Percentiles rank a stretch among this genome's conserved stretches.
Evolutionary conservation across 352 stramenopile species (phyloP).

Genomic region (Phytophthora colocasiae): DNA sequence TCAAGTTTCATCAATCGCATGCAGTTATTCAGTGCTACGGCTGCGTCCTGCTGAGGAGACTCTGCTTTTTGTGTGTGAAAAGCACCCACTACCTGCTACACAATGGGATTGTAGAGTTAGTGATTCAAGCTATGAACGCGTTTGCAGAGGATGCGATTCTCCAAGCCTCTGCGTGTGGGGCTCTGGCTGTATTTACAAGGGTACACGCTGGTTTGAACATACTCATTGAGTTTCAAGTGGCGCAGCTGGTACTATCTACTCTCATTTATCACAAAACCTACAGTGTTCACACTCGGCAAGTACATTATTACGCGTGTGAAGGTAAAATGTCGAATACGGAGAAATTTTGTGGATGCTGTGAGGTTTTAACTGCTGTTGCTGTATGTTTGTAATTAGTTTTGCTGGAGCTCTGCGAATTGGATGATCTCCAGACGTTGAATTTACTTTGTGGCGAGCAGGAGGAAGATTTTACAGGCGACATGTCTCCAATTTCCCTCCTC

Average conservation of each 20-base stretch:
- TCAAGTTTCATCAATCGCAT: slow-evolving; percentile 65
- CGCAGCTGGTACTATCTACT: slow-evolving; percentile 69
- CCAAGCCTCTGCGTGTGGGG: slow-evolving; percentile 77
- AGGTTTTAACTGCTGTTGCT: slow-evolving; percentile 5
- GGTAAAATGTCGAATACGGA: slow-evolving; percentile 31
- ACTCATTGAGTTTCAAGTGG: slow-evolving; percentile 64
- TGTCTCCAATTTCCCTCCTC: slow-evolving; percentile 70
- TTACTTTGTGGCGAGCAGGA: slow-evolving; percentile 56
- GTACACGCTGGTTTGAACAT: slow-evolving; percentile 52
- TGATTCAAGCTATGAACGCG: slow-evolving; percentile 64
- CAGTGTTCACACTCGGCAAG: slow-evolving; percentile 83
- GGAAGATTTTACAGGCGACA: slow-evolving; percentile 45
- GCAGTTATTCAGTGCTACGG: slow-evolving; percentile 85
- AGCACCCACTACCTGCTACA: slow-evolving; percentile 64
- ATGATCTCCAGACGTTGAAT: slow-evolving; percentile 60
- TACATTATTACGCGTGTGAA: slow-evolving; percentile 88
- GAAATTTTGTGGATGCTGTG: not conserved
- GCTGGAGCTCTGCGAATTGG: slow-evolving; percentile 75
- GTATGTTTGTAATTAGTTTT: slow-evolving; percentile 46
- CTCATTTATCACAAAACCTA: slow-evolving; percentile 84
- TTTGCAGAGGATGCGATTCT: slow-evolving; percentile 84
- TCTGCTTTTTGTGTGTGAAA: slow-evolving; percentile 77
- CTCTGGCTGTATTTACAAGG: slow-evolving; percentile 77
- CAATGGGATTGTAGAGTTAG: slow-evolving; percentile 56
- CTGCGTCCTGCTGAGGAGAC: slow-evolving; percentile 72